Percentiles rank a stretch among this genome's conserved stretches.
phyloP scores from a whole-genome alignment of 129 eudicot species.

The Lactuca saligna region DNA sequence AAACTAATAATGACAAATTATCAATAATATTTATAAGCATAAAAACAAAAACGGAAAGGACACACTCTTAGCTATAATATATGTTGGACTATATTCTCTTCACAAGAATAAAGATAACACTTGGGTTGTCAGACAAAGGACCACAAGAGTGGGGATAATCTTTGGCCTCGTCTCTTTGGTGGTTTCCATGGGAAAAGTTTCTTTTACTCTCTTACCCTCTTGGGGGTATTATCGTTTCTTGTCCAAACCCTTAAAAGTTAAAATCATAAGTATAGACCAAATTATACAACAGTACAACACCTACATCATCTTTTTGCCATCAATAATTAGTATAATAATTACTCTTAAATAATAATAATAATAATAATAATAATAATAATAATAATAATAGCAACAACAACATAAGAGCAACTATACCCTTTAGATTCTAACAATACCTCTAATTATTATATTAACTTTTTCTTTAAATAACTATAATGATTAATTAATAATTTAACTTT shows the following conservation, averaged over 20 bases:
- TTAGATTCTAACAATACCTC: too few species aligned
- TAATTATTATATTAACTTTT: too few species aligned
- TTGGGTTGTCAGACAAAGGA: constrained; percentile 19
- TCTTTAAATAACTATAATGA: too few species aligned
- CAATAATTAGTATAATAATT: too few species aligned
- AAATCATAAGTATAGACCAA: not conserved
- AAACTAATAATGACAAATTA: not conserved
- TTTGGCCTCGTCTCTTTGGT: constrained; percentile 29
- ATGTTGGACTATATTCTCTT: constrained; percentile 30
- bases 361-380: too few species aligned
- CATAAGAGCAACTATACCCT: too few species aligned
- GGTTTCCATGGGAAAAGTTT: constrained; percentile 24
- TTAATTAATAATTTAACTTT: too few species aligned
- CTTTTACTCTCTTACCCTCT: constrained; percentile 12
- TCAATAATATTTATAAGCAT: not conserved
- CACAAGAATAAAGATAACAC: constrained; percentile 32
- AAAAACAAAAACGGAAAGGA: constrained; percentile 17
- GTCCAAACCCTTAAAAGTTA: constrained; percentile 15
- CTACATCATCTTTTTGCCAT: too few species aligned
- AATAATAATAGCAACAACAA: too few species aligned
- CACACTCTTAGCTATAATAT: constrained; percentile 15
- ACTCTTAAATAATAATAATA: too few species aligned
- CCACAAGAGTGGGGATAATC: constrained; percentile 30
- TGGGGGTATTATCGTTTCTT: constrained; percentile 27
- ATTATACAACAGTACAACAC: too few species aligned